Base-by-base conservation (phyloP, 2,329 filamentous ascomycete genomes). In the Bimuria novae-zelandiae region DNA sequence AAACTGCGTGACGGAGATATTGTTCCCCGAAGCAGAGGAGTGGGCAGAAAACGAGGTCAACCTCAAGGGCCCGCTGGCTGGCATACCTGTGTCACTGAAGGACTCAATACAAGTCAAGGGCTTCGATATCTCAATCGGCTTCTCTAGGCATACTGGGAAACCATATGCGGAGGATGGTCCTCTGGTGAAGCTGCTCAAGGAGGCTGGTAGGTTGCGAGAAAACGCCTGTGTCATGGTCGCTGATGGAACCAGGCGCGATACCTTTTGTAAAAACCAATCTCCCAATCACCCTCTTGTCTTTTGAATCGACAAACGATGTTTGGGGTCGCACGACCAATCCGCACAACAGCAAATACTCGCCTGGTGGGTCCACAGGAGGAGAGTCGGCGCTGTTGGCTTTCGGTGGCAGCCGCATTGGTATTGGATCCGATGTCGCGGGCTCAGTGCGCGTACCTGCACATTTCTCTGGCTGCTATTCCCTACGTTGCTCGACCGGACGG, bases 221-320 rank as follows among this genome's bases (percentile, higher is more conserved):
- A 55, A 33, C 52, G 29, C 4, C 19, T 16, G 8, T 21, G 4
- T 25, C 25, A 33, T n/a, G n/a, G 11, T 29, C 14, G 21, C 48
- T 62, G 32, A 64, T 46, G 29, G n/a, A 30, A 23, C 10, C 27
- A 80, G 83, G 92, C 19, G 92, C 92, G 0, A 82, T 97, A 1
- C 92, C 92, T 0, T 96, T 96, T 69, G 90, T 92, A 59, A 97
- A 97, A 79, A 97, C 92, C 0, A 94, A 94, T 57, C 72, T 95
- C 1, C 93, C 92, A 4, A 89, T 93, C 51, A 96, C 92, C 0
- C 82, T 96, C 1, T 80, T 96, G 35, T 92, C 88, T 52, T 96
- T 96, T 65, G 92, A 96, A 73, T 92, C 89, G 14, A 84, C 85
- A 46, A 88, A 87, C 63, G 84, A 86, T 55, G 79, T 97, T 17